phyloP scores from a whole-genome alignment of 2,329 filamentous ascomycete genomes.

The Alternaria viburni region DNA sequence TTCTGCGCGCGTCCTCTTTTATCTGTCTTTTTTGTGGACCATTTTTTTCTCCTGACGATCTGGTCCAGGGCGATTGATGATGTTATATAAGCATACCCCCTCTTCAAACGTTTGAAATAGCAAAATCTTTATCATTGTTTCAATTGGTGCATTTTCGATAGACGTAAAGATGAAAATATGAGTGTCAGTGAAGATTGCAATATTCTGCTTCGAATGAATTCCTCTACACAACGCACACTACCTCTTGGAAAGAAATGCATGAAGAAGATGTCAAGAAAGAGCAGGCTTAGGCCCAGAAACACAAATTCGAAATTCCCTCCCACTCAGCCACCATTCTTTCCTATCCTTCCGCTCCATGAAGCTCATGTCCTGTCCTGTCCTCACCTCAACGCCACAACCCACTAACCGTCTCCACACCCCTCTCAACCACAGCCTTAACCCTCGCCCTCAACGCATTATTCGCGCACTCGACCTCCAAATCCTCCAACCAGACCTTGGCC shows the following conservation, averaged over 20 bases:
- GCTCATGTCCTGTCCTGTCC: too few relatives aligned
- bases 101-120: not conserved
- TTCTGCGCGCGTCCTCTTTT: not conserved
- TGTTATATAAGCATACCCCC: not conserved
- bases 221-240: too few relatives aligned
- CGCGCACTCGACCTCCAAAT: constrained; percentile 84
- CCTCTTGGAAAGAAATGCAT: too few relatives aligned
- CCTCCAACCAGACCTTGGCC: constrained; percentile 90
- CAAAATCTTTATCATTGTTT: not conserved
- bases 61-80: not conserved
- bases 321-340: too few relatives aligned
- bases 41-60: not conserved
- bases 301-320: too few relatives aligned
- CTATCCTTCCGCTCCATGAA: too few relatives aligned
- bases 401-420: constrained; percentile 80
- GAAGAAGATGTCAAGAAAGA: too few relatives aligned
- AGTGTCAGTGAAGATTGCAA: too few relatives aligned
- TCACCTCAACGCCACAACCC: constrained; percentile 33
- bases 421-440: constrained; percentile 86
- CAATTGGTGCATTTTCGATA: not conserved
- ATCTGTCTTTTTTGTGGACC: not conserved
- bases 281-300: too few relatives aligned
- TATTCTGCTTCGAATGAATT: too few relatives aligned
- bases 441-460: constrained; percentile 81
- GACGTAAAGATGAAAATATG: too few relatives aligned